Evolutionary conservation across 805 yeast species (phyloP).

Genomic region (Cyberlindnera amylophila): DNA sequence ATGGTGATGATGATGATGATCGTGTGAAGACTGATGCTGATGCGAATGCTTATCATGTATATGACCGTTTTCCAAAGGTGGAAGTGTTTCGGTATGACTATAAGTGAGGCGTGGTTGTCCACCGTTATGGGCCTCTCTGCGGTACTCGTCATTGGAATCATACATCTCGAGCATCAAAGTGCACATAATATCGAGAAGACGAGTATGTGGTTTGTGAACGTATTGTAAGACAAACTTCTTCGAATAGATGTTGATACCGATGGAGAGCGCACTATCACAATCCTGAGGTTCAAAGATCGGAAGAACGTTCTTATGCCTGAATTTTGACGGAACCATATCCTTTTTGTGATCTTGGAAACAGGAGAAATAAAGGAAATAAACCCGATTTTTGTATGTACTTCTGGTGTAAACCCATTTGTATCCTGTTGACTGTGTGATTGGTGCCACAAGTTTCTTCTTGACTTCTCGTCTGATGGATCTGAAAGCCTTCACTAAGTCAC

Average conservation of each 20-base stretch:
- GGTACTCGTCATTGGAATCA: slow-evolving; percentile 10
- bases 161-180: slow-evolving; percentile 20
- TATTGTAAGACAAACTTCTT: slow-evolving; percentile 23
- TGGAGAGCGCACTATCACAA: slow-evolving; percentile 20
- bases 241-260: slow-evolving; percentile 22
- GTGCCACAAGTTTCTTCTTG: slow-evolving; percentile 17
- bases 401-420: slow-evolving; percentile 26
- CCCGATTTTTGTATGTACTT: slow-evolving; percentile 20
- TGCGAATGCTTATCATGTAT: background rate
- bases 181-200: slow-evolving; percentile 22
- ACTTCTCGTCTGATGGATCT: slow-evolving; percentile 22
- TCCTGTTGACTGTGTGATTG: slow-evolving; percentile 22
- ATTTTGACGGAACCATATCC: slow-evolving; percentile 22
- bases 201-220: slow-evolving; percentile 20
- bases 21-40: background rate
- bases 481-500: slow-evolving; percentile 19
- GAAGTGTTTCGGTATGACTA: background rate
- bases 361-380: slow-evolving; percentile 21
- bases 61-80: background rate
- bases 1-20: background rate
- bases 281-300: slow-evolving; percentile 14
- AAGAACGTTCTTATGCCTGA: slow-evolving; percentile 7
- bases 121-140: background rate
- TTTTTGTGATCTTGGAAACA: slow-evolving; percentile 25
- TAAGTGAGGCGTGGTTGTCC: background rate